phyloP scores from a whole-genome alignment of 805 yeast genomes.

The Candida multigemmis region DNA sequence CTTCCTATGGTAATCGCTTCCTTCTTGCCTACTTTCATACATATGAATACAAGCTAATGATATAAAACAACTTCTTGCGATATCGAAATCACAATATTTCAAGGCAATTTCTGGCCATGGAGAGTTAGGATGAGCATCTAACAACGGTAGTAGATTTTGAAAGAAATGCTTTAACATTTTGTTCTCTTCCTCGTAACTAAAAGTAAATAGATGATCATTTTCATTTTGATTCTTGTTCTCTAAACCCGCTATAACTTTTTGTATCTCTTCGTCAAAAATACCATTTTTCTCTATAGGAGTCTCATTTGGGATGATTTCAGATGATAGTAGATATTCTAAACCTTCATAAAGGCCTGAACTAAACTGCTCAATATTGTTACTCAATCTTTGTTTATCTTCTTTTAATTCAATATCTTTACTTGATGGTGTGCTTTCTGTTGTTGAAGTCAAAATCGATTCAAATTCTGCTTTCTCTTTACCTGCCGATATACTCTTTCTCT shows the following conservation, averaged over 20 bases:
- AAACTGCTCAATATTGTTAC: conserved; percentile 12
- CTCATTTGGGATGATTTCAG: neutral
- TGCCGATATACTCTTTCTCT: conserved; percentile 1
- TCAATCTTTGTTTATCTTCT: too few relatives aligned
- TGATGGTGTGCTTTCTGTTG: too few relatives aligned
- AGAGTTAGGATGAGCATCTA: conserved; percentile 52
- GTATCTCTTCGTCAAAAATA: too few relatives aligned
- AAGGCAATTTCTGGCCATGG: conserved; percentile 57
- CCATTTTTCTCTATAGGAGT: neutral
- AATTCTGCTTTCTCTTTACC: conserved; percentile 1
- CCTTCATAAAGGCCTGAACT: conserved; percentile 16
- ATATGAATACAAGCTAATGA: conserved; percentile 49
- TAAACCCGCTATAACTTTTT: conserved; percentile 1
- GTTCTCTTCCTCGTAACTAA: conserved; percentile 35
- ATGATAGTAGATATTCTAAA: conserved; percentile 11
- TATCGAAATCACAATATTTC: conserved; percentile 47
- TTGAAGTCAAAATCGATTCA: too few relatives aligned
- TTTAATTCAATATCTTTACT: too few relatives aligned
- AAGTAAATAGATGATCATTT: neutral
- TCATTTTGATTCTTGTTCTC: conserved; percentile 2
- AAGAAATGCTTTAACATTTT: conserved; percentile 49
- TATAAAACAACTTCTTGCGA: conserved; percentile 50
- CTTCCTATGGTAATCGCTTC: conserved; percentile 39
- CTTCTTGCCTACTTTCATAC: conserved; percentile 44
- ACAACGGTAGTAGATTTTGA: conserved; percentile 40